Evolutionary conservation across 371 early-diverging fungal species (phyloP).

Genomic region (Mucor indicus): DNA sequence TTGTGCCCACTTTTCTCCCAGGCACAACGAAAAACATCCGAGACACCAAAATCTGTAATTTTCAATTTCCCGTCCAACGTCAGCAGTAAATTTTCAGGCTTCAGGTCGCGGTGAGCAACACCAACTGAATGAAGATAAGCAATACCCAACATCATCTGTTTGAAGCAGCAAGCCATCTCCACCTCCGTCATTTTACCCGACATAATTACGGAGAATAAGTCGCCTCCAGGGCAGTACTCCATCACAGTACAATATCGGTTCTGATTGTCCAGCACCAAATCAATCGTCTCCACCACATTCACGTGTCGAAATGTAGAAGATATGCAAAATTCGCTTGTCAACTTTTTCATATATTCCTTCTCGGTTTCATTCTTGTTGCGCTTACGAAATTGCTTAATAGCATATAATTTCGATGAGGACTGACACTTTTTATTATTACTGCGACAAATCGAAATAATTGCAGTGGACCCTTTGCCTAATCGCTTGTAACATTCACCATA

Average conservation of each 20-base stretch:
- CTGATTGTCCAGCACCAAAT: constrained; percentile 89
- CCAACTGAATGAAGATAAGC: constrained; percentile 90
- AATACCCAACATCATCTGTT: constrained; percentile 89
- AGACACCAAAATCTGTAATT: constrained; percentile 97
- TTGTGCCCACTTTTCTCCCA: constrained; percentile 72
- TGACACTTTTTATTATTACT: not conserved
- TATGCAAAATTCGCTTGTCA: constrained; percentile 92
- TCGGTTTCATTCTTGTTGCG: constrained; percentile 80
- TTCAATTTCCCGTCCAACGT: constrained; percentile 81
- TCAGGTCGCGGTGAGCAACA: constrained; percentile 91
- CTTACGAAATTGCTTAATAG: constrained; percentile 91
- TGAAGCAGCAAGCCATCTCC: constrained; percentile 88
- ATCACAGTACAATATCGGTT: constrained; percentile 94
- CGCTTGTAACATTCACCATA: constrained; percentile 72
- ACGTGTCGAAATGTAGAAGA: constrained; percentile 79
- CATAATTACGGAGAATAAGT: constrained; percentile 75
- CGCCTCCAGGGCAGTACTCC: constrained; percentile 89
- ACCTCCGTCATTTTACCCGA: constrained; percentile 66
- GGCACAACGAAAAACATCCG: constrained; percentile 85
- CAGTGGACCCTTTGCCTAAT: constrained; percentile 87
- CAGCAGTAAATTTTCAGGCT: constrained; percentile 91
- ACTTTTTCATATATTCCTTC: constrained; percentile 86
- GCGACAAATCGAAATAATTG: constrained; percentile 79
- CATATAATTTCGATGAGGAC: constrained; percentile 63
- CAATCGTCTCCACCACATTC: constrained; percentile 86